These are phyloP conservation scores for Aspergillus nidulans DNA, from an alignment of 495 filamentous ascomycete species.

Conservation along the genomic window DNA sequence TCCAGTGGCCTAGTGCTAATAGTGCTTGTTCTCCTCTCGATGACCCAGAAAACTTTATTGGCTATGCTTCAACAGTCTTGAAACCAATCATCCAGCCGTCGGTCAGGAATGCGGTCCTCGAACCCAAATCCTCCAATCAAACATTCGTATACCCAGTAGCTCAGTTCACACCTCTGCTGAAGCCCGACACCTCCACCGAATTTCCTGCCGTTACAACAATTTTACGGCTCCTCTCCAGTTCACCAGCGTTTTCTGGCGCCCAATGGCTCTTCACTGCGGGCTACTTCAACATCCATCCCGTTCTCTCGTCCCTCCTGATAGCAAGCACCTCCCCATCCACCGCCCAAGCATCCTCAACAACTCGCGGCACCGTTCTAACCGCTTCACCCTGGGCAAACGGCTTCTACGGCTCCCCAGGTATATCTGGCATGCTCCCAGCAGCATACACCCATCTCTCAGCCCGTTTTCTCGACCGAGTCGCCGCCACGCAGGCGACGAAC, in stretches of 20 bases:
- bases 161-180: conserved; percentile 79
- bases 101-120: conserved; percentile 25
- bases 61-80: conserved; percentile 61
- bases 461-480: conserved; percentile 70
- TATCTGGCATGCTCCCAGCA: conserved; percentile 83
- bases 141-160: conserved; percentile 79
- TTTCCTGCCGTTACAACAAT: conserved; percentile 72
- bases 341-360: conserved; percentile 26
- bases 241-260: conserved; percentile 56
- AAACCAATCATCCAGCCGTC: conserved; percentile 57
- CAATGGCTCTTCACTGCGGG: conserved; percentile 95
- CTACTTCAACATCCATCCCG: conserved; percentile 93
- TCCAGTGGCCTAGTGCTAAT: conserved; percentile 79
- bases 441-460: conserved; percentile 87
- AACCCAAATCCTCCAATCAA: conserved; percentile 38
- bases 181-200: conserved; percentile 80
- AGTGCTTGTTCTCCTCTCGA: conserved; percentile 65
- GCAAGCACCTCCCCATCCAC: conserved; percentile 45
- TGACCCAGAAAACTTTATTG: conserved; percentile 61
- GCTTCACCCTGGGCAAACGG: conserved; percentile 95
- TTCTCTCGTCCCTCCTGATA: conserved; percentile 73
- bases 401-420: conserved; percentile 84
- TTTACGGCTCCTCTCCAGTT: conserved; percentile 56
- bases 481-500: conserved; percentile 52
- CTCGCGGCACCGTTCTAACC: conserved; percentile 79